Conservation (phyloP, 2,329 filamentous ascomycete genomes). For the Monilinia laxa region DNA sequence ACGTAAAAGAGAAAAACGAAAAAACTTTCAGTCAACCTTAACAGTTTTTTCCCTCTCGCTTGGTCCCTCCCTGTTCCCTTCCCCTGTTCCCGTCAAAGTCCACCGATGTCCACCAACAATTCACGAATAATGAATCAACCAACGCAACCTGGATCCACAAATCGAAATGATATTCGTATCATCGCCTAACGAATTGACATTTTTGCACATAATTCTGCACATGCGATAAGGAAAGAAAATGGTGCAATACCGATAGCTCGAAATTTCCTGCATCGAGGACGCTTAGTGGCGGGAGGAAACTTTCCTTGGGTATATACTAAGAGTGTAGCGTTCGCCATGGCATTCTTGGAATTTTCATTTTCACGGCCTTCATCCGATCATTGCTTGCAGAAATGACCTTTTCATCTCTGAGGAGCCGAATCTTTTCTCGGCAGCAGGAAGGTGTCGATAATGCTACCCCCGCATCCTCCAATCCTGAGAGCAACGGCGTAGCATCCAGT, state of each 20-base stretch:
- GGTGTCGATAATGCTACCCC: not conserved
- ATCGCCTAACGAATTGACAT: not conserved
- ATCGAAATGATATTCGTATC: constrained; percentile 3
- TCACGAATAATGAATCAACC: not conserved
- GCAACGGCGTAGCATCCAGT: constrained; percentile 10
- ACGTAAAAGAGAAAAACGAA: too few species aligned
- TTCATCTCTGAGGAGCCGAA: constrained; percentile 15
- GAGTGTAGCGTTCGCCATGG: constrained; percentile 4
- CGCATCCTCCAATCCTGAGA: not conserved
- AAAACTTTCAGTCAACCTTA: too few species aligned
- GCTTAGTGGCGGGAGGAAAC: constrained; percentile 10
- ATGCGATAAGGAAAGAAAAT: constrained; percentile 11
- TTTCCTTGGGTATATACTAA: not conserved
- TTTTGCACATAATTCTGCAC: not conserved
- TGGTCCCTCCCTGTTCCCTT: not conserved
- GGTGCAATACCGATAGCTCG: constrained; percentile 13
- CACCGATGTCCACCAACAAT: not conserved
- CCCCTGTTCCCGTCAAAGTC: not conserved
- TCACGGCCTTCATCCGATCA: not conserved
- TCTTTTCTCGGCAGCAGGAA: constrained; percentile 7
- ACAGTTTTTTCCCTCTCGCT: not conserved
- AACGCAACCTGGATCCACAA: constrained; percentile 1
- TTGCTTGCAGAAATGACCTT: constrained; percentile 10
- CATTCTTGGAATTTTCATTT: not conserved
- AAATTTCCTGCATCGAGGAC: not conserved